These are phyloP conservation scores for Fusarium lyarnte DNA, from an alignment of 2,329 filamentous ascomycete species.

Conservation along the genomic window DNA sequence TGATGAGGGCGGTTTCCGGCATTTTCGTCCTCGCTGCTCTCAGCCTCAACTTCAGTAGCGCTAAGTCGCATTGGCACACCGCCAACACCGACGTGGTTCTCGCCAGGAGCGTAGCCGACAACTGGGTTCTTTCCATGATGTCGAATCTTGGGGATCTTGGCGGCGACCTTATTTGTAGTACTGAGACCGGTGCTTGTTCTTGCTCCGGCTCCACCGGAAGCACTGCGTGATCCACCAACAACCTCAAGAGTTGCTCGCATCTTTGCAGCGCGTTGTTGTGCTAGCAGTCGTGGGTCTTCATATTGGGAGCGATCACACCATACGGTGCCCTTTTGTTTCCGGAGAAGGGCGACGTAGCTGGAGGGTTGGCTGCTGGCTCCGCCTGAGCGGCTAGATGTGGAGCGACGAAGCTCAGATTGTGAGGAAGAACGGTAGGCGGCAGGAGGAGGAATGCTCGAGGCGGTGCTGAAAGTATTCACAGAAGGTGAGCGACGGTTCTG, in stretches of 20 bases:
- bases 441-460: conserved; percentile 72
- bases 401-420: conserved; percentile 73
- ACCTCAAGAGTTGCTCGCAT: conserved; percentile 87
- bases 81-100: conserved; percentile 76
- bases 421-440: conserved; percentile 66
- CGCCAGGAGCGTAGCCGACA: conserved; percentile 80
- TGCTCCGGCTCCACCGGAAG: conserved; percentile 46
- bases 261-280: conserved; percentile 87
- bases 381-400: conserved; percentile 81
- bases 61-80: conserved; percentile 92
- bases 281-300: conserved; percentile 85
- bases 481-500: conserved; percentile 69
- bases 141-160: conserved; percentile 92
- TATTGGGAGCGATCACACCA: conserved; percentile 97
- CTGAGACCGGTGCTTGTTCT: conserved; percentile 72
- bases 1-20: conserved; percentile 65
- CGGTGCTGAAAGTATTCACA: conserved; percentile 75
- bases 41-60: conserved; percentile 94
- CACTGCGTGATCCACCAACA: conserved; percentile 65
- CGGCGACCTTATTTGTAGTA: conserved; percentile 72
- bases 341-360: conserved; percentile 95
- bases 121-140: conserved; percentile 85
- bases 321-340: conserved; percentile 96
- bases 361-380: conserved; percentile 63
- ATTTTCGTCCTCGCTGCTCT: conserved; percentile 81